phyloP scores from a whole-genome alignment of 2,329 filamentous ascomycete genomes.

The Alternaria panax region DNA sequence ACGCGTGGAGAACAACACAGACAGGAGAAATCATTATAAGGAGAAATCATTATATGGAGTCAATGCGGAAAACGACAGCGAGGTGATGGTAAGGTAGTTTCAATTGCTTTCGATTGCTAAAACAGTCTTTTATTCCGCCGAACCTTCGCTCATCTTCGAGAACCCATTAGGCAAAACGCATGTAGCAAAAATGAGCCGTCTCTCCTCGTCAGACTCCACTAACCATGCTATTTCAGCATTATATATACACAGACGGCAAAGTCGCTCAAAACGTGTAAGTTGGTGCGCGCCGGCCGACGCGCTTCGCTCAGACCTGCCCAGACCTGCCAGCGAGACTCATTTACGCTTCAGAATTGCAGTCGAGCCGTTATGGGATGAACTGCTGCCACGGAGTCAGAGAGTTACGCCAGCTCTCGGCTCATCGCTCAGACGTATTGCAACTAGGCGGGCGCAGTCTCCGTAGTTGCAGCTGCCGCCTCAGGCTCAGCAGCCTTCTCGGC shows the following conservation, averaged over 20 bases:
- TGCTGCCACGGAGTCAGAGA: neutral
- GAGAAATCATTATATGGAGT: neutral
- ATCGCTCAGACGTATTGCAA: neutral
- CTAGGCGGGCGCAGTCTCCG: slow-evolving; percentile 14
- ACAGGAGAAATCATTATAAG: neutral
- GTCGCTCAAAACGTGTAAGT: slow-evolving; percentile 1
- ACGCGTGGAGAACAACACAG: neutral
- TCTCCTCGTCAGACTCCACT: slow-evolving; percentile 2
- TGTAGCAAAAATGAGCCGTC: slow-evolving; percentile 5
- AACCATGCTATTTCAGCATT: slow-evolving; percentile 19
- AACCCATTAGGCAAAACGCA: slow-evolving; percentile 4
- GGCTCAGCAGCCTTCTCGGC: slow-evolving; percentile 18
- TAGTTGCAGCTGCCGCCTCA: slow-evolving; percentile 14
- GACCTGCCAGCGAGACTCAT: neutral
- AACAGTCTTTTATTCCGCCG: slow-evolving; percentile 16
- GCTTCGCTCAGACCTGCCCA: neutral
- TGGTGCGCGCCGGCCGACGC: neutral
- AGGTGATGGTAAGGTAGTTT: neutral
- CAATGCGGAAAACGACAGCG: neutral
- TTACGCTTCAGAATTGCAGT: slow-evolving; percentile 2
- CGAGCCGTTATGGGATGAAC: neutral
- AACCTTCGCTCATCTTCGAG: slow-evolving; percentile 1
- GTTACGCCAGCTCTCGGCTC: neutral
- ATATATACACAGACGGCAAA: slow-evolving; percentile 19
- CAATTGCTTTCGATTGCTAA: slow-evolving; percentile 16